phyloP scores from a whole-genome alignment of 192 early-diverging fungal genomes.

The Entomortierella beljakovae region DNA sequence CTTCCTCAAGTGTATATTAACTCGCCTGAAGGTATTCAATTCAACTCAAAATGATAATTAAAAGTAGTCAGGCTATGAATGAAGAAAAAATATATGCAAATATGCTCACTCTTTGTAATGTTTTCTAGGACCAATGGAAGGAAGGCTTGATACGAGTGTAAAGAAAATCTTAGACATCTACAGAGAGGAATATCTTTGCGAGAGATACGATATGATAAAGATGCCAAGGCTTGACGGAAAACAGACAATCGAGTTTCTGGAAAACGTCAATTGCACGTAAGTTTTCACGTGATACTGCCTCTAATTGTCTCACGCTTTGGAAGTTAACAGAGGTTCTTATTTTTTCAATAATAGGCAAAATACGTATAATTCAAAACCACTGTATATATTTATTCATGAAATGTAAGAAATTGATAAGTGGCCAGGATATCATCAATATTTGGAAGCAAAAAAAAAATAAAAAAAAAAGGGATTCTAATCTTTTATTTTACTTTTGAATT shows the following conservation, averaged over 20 bases:
- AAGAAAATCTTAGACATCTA: slow-evolving; percentile 18
- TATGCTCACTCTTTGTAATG: background rate
- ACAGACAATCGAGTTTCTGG: slow-evolving; percentile 23
- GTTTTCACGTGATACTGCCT: background rate
- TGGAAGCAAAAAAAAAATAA: background rate
- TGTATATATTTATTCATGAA: slow-evolving; percentile 59
- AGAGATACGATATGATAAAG: slow-evolving; percentile 40
- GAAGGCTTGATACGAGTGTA: background rate
- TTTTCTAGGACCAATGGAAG: slow-evolving; percentile 13
- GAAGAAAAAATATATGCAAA: slow-evolving; percentile 1
- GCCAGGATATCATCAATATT: no score
- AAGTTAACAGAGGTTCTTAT: background rate
- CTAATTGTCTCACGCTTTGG: background rate
- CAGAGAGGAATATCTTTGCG: slow-evolving; percentile 11
- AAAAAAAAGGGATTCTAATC: background rate
- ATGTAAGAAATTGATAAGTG: slow-evolving; percentile 32
- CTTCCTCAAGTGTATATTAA: slow-evolving; percentile 48
- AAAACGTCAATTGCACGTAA: slow-evolving; percentile 57
- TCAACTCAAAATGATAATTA: background rate
- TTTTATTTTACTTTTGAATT: background rate
- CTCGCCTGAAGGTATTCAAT: slow-evolving; percentile 38
- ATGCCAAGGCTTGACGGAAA: slow-evolving; percentile 38
- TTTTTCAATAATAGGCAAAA: slow-evolving; percentile 22
- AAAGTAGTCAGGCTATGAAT: background rate
- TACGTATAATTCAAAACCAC: slow-evolving; percentile 25